These are phyloP conservation scores for Candida nonsorbophila DNA, from an alignment of 805 yeast genomes.

Conservation along the genomic window DNA sequence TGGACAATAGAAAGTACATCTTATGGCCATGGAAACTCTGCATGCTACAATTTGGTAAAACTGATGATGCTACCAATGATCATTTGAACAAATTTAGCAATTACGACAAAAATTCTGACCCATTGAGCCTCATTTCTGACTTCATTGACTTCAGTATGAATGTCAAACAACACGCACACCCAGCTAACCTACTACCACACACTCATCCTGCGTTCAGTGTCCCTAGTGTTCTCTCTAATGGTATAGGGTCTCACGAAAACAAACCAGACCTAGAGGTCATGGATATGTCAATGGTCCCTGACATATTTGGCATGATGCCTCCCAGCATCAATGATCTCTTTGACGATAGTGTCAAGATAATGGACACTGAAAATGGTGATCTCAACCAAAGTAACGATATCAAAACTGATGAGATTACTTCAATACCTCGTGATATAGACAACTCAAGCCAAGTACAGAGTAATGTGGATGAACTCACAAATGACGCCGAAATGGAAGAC, in stretches of 20 bases:
- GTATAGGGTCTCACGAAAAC: conserved; percentile 12
- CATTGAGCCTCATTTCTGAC: conserved; percentile 28
- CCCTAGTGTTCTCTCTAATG: conserved; percentile 16
- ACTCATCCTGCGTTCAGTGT: conserved; percentile 8
- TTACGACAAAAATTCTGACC: conserved; percentile 8
- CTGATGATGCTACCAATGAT: conserved; percentile 8
- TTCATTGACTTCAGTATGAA: conserved; percentile 29
- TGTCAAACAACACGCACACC: conserved; percentile 12
- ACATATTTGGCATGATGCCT: conserved; percentile 11
- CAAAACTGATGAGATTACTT: not conserved
- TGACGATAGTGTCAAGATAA: conserved; percentile 7
- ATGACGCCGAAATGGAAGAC: conserved; percentile 10
- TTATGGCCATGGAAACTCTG: conserved; percentile 73
- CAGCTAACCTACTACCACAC: conserved; percentile 3
- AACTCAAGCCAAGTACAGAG: too few relatives aligned
- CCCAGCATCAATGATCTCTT: conserved; percentile 6
- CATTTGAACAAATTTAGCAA: not conserved
- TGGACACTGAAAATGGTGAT: conserved; percentile 6
- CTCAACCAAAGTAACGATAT: not conserved
- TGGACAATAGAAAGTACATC: conserved; percentile 50
- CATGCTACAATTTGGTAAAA: conserved; percentile 46
- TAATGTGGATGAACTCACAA: not conserved
- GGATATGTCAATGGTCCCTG: conserved; percentile 9
- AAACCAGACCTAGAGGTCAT: conserved; percentile 6
- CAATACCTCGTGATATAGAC: too few relatives aligned